Evolutionary conservation across 129 eudicot species (phyloP).

Genomic region (Lactuca sativa): DNA sequence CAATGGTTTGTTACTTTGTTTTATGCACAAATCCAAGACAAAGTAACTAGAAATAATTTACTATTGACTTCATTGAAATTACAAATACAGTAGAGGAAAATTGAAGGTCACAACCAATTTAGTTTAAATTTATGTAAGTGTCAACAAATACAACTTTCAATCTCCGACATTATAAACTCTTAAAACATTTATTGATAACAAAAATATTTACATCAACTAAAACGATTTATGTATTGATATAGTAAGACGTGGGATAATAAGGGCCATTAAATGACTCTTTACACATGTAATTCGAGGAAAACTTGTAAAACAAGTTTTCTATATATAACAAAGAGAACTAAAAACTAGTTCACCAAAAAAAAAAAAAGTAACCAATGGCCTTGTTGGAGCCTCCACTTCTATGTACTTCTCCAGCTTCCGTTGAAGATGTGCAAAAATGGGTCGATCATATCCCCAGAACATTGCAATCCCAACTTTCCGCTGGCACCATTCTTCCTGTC

Average conservation of each 20-base stretch:
- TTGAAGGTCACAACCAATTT: too few species aligned
- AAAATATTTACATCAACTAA: neutral
- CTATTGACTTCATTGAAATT: too few species aligned
- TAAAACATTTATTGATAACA: neutral
- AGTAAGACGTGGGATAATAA: neutral
- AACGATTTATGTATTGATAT: neutral
- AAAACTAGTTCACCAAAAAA: neutral
- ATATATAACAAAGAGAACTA: neutral
- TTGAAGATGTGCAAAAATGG: slow-evolving; percentile 24
- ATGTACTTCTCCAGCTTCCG: slow-evolving; percentile 15
- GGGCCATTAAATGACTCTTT: neutral
- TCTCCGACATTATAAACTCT: too few species aligned
- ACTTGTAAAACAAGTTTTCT: neutral
- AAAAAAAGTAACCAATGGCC: slow-evolving; percentile 3
- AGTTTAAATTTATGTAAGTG: too few species aligned
- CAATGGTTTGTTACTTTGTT: too few species aligned
- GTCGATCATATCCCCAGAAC: slow-evolving; percentile 10
- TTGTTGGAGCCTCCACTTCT: slow-evolving; percentile 1
- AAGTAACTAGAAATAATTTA: too few species aligned
- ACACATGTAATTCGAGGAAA: neutral
- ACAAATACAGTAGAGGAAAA: too few species aligned
- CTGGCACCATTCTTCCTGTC: slow-evolving; percentile 12
- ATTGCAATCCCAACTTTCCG: slow-evolving; percentile 1
- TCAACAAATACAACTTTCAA: too few species aligned
- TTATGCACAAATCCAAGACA: too few species aligned